Base-by-base conservation (phyloP, 2,329 filamentous ascomycete genomes). In the Cercospora zeae-maydis region DNA sequence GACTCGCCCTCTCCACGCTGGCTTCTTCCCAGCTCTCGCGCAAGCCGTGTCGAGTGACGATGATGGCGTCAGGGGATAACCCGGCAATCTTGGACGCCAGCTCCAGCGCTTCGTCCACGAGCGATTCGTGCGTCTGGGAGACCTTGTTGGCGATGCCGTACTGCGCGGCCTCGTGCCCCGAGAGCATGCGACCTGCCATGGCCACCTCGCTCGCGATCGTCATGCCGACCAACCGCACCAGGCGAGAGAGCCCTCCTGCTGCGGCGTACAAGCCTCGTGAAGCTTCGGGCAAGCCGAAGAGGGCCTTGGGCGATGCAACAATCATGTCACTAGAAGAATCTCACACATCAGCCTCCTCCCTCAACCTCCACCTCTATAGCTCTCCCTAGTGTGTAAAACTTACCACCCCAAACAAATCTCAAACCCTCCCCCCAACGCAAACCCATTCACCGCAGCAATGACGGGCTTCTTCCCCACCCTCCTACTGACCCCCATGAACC, bases 401-500 rank as follows among this genome's bases (percentile, higher is more conserved):
- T 47, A 69, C 67, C 82, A 84, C 55, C 83, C 83, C 59, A 84
- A 73, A 8, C 80, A 78, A 67, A 84, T 82, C 73, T 86, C 84
- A 66, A 84, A 85, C 0, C 84, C 84, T 4, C 84, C 84, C 0
- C 84, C 84, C 52, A 84, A 75, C 1, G 83, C 82, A 63, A 82
- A 79, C 0, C 84, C 84, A 73, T 86, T 86, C 2, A 86, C 82
- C 1, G 84, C 84, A 8, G 83, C 83, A 70, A 86, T 83, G 51
- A 86, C 78, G 1, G 84, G 84, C 73, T 86, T 86, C 76, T 84
- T 86, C 0, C 86, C 86, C 11, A 74, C 74, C 11, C 86, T 77
- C 42, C 82, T 77, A 42, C 82, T 84, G 13, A 88, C 71, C 0
- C 84, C 86, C 37, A 77, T 81, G 69, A 86, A 85, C 0, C 85